Conservation (phyloP, 2,329 filamentous ascomycete genomes). For the Bertia moriformis region DNA sequence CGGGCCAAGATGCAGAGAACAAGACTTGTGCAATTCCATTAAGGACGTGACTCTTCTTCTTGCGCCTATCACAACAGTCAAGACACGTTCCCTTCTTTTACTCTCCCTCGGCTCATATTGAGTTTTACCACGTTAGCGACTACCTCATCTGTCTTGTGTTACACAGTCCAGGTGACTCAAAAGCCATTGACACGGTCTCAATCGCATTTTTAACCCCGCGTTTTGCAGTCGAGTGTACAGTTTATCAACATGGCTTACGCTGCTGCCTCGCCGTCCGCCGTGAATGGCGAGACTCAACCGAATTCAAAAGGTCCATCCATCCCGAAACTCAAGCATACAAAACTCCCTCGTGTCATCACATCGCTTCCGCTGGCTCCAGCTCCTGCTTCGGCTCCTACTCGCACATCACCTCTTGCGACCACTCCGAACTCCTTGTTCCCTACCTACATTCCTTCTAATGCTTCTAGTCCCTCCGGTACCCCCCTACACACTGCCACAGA, state of each 20-base stretch:
- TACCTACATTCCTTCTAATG: neutral
- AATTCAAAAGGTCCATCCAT: neutral
- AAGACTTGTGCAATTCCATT: neutral
- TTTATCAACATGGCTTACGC: neutral
- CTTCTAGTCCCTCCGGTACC: neutral
- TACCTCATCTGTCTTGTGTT: neutral
- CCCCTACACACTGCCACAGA: neutral
- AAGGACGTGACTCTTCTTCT: neutral
- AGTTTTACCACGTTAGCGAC: neutral
- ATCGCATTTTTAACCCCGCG: neutral
- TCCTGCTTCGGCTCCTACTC: neutral
- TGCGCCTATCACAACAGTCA: neutral
- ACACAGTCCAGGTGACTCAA: slow-evolving; percentile 1
- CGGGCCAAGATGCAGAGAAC: slow-evolving; percentile 1
- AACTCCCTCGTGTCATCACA: neutral
- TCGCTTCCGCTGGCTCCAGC: neutral
- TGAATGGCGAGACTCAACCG: neutral
- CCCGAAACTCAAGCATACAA: neutral
- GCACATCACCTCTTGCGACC: neutral
- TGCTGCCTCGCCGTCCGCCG: neutral
- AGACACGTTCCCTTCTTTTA: neutral
- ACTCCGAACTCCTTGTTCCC: neutral
- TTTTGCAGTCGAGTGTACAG: neutral
- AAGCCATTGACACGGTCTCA: neutral
- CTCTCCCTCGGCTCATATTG: neutral